These are phyloP conservation scores for Fusarium redolens DNA, from an alignment of 2,329 filamentous ascomycete genomes.

Conservation along the genomic window DNA sequence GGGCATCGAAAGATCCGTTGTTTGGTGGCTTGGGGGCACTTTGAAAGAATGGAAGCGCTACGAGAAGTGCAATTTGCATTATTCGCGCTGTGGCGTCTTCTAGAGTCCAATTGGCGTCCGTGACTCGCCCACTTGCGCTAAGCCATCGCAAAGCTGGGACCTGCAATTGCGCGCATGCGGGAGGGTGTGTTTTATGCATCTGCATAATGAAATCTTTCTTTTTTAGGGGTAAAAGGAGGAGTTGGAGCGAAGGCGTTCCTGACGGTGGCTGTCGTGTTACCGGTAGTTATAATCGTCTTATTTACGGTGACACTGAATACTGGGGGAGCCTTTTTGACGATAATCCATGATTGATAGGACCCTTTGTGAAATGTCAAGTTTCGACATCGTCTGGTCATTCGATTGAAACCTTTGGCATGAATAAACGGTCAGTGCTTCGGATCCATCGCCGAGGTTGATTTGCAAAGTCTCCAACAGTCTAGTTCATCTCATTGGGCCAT, in stretches of 20 bases:
- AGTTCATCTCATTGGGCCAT: not conserved
- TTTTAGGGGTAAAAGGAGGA: not conserved
- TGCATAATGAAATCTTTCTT: constrained; percentile 5
- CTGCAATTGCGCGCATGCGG: not conserved
- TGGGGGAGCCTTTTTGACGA: not conserved
- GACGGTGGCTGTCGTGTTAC: constrained; percentile 3
- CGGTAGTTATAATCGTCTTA: not conserved
- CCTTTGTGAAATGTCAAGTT: constrained; percentile 16
- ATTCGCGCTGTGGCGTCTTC: constrained; percentile 32
- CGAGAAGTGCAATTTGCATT: constrained; percentile 12
- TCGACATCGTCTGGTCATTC: constrained; percentile 1
- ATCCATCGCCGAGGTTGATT: not conserved
- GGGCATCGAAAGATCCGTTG: constrained; percentile 13
- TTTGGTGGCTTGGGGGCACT: not conserved
- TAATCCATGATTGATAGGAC: not conserved
- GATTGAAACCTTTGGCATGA: not conserved
- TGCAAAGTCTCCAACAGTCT: not conserved
- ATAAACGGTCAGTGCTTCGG: constrained; percentile 11
- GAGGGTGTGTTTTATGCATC: constrained; percentile 11
- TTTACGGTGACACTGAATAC: not conserved
- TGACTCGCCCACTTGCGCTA: constrained; percentile 10
- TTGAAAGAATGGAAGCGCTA: constrained; percentile 7
- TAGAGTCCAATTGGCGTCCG: constrained; percentile 6
- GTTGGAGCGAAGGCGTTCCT: not conserved
- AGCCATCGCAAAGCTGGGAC: not conserved